phyloP scores from a whole-genome alignment of 1,139 yeast species.

The Lodderomyces orthopsilosis region DNA sequence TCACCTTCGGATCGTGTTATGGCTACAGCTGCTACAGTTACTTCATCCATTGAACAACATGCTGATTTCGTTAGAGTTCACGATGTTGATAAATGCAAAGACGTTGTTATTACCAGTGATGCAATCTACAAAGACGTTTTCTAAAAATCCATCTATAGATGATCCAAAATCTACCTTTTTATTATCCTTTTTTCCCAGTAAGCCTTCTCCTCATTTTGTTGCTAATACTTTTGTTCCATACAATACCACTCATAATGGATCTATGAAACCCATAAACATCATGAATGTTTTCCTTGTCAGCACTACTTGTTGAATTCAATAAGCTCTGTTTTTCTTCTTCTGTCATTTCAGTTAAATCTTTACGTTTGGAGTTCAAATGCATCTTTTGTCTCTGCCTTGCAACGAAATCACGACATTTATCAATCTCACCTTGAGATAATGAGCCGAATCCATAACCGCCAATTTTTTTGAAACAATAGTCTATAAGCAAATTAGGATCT shows the following conservation, averaged over 20 bases:
- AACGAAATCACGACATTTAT: constrained; percentile 74
- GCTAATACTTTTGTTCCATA: constrained; percentile 56
- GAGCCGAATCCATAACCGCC: constrained; percentile 69
- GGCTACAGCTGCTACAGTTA: constrained; percentile 76
- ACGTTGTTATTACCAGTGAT: constrained; percentile 70
- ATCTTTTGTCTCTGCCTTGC: constrained; percentile 52
- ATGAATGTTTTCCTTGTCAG: constrained; percentile 29
- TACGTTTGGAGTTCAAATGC: constrained; percentile 36
- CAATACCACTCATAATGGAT: constrained; percentile 53
- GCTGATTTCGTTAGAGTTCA: constrained; percentile 88
- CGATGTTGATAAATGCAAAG: constrained; percentile 66
- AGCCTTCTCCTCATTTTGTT: constrained; percentile 48
- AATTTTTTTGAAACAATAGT: constrained; percentile 69
- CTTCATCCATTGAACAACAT: constrained; percentile 71
- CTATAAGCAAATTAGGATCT: constrained; percentile 70
- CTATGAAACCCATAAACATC: constrained; percentile 51
- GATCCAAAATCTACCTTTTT: neutral
- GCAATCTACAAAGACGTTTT: constrained; percentile 56
- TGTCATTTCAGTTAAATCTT: constrained; percentile 33
- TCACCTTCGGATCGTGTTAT: constrained; percentile 60
- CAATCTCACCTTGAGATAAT: constrained; percentile 77
- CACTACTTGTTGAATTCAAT: constrained; percentile 8
- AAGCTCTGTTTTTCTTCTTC: constrained; percentile 41
- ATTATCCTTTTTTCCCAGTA: constrained; percentile 10
- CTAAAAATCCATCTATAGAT: neutral